Evolutionary conservation across 345 rosid genomes (phyloP), one percentile per base, ranked within the genome.

Genomic region (Pistacia vera): DNA sequence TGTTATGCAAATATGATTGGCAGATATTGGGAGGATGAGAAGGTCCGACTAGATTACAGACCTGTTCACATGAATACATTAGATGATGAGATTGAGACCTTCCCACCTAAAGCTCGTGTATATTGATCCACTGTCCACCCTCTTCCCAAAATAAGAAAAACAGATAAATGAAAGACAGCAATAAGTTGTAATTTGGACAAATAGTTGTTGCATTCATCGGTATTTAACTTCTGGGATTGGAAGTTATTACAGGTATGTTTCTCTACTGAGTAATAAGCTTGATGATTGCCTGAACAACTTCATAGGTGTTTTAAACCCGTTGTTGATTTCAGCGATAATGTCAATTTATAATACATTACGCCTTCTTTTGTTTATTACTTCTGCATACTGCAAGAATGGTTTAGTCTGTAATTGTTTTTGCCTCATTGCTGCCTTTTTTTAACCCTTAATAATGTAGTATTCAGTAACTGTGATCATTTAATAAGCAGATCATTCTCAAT

Each of bases 41-140:
- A 90, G 84, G 99, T 94, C 38, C 89, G 92, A 68, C 82, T 96
- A 57, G 97, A 92, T 20, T 96, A 96, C 81, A 89, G 98, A 82
- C 99, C 98, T 20, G 99, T 96, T 71, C 99, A 96, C 87, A 84
- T 93, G 98, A 89, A 96, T 84, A 92, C 98, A 22, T 83, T 96
- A 55, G 99, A 96, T 13, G 92, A 93, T 59, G 98, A 96, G 79
- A 12, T 93, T 0, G 92, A 93, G 72, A 3, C 98, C 16, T 90
- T 96, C 90, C 99, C 98, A 17, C 99, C 99, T 12, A 96, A 92
- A 84, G 98, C 99, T 76, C 97, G 99, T 64, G 99, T 96, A 73
- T 96, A 96, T 71, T 95, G 87, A 89, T 83, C 38, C 61, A 63
- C 70, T 48, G 46, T 8, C 28, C 36, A 12, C 49, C 70, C 3